Evolutionary conservation across 306 rosid genomes (phyloP), one percentile per base, ranked within the genome.

Genomic region (Cercis canadensis): DNA sequence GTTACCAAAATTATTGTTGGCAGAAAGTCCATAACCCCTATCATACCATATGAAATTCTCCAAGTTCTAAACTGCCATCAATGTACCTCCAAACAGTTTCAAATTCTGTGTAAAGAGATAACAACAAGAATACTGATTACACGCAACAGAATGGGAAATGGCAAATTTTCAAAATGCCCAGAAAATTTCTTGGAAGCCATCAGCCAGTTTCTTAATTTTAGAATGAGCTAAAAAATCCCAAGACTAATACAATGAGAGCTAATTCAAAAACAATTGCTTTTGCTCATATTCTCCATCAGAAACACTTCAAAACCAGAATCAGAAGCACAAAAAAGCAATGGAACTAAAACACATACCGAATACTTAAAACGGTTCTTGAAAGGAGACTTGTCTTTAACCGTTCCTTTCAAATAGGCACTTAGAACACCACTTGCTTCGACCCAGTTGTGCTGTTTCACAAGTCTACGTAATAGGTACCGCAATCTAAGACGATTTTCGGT

Each of bases 351-450:
- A 19, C 52, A 54, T 82, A 92, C 97, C 83, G 79, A 70, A 76
- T 75, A 93, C 83, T 87, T 93, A 54, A 90, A 72, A 21, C 86
- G 86, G 37, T 88, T 90, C n/a, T 49, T 79, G 5, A 21, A 4
- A 12, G 87, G 86, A 40, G 87, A 77, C 19, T 5, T 55, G 29
- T 88, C 89, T 18, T 78, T 78, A 43, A 75, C n/a, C 0, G 92
- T 86, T 45, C 78, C 88, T 52, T 81, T 71, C 60, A 88, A 16
- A 65, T 88, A 79, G 56, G 77, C 80, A 74, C 90, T 87, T 41
- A 90, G 80, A 33, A 85, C 96, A 11, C 92, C 92, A 32, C 88
- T 72, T 51, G 90, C 96, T 37, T 75, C 85, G 4, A 54, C 80
- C 98, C 94, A 93, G 3, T 81, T 67, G 5, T 80, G 92, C 39